Evolutionary conservation across 768 basidiomycete genomes (phyloP), one percentile per base, ranked within the genome.

Genomic region (Termitomyces heimii): DNA sequence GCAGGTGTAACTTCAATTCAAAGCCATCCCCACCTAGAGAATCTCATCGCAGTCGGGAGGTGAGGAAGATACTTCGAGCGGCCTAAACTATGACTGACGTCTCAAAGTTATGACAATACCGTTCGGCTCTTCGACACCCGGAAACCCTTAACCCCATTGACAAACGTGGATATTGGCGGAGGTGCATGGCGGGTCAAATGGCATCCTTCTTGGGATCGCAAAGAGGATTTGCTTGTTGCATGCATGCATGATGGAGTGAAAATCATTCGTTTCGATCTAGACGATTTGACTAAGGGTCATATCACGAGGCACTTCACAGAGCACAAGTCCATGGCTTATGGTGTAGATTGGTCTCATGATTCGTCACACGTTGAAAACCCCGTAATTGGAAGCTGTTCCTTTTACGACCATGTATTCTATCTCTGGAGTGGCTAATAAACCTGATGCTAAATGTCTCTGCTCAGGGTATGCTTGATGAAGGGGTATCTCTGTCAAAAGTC

Each of bases 231-330:
- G 2, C 80, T 98, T 20, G 84, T 94, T n/a, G 97, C 95, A 0
- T 94, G 91, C 66, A 99, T 98, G 97, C 95, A 96, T 67, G 94
- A 94, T 60, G 95, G 96, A 10, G 95, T 93, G 80, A 97, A 97
- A 67, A 77, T 96, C 6, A 69, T 94, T 46, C 75, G 70, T 2
- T 83, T 91, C 62, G 69, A 66, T 5, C 81, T 91, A 57, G 71
- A 67, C 42, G 54, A 56, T 28, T 62, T 5, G 13, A 45, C 53
- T 24, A 60, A 37, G 32, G 68, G 54, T 24, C 45, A 57, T 5
- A 22, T 62, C 47, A 71, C 79, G 9, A 80, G 75, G 59, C 79
- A 83, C 18, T 92, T 91, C 62, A 86, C 92, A 58, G 77, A 75
- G 54, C 96, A 98, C 64, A 70, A 79, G 57, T 92, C 89, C 6